phyloP scores from a whole-genome alignment of 2,329 filamentous ascomycete genomes.

The Raffaelea arxii region DNA sequence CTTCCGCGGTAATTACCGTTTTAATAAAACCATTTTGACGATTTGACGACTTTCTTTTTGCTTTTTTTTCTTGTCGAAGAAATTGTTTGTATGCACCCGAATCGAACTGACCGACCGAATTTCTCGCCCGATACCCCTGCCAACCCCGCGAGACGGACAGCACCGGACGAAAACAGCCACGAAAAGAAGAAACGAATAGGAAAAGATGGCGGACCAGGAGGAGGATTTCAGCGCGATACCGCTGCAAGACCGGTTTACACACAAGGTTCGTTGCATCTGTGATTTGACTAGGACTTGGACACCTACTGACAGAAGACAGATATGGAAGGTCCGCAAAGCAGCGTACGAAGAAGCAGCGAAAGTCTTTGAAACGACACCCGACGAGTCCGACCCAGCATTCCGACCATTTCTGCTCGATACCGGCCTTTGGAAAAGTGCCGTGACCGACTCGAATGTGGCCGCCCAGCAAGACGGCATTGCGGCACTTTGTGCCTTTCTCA shows the following conservation, averaged over 20 bases:
- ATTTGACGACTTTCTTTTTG: too few species aligned
- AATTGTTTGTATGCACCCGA: too few species aligned
- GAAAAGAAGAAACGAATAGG: too few species aligned
- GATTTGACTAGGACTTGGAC: background rate
- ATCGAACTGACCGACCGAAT: too few species aligned
- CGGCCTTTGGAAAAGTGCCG: conserved; percentile 82
- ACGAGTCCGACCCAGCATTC: conserved; percentile 79
- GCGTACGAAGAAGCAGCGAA: conserved; percentile 90
- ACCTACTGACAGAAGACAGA: conserved; percentile 30
- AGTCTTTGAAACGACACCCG: conserved; percentile 72
- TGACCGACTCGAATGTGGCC: conserved; percentile 90
- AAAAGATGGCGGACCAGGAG: conserved; percentile 80
- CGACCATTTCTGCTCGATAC: conserved; percentile 79
- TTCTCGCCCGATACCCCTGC: too few species aligned
- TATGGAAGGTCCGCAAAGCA: conserved; percentile 94
- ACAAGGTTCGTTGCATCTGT: conserved; percentile 50
- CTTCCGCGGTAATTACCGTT: too few species aligned
- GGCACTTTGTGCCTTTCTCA: conserved; percentile 83
- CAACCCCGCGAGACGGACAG: too few species aligned
- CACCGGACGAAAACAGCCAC: too few species aligned
- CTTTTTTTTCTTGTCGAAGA: too few species aligned
- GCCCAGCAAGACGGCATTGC: conserved; percentile 89
- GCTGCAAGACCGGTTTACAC: conserved; percentile 68
- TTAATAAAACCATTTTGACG: too few species aligned
- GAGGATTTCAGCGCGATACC: conserved; percentile 76